These are phyloP conservation scores for Lithospermum erythrorhizon DNA, from an alignment of 257 asterid species.

Conservation along the genomic window DNA sequence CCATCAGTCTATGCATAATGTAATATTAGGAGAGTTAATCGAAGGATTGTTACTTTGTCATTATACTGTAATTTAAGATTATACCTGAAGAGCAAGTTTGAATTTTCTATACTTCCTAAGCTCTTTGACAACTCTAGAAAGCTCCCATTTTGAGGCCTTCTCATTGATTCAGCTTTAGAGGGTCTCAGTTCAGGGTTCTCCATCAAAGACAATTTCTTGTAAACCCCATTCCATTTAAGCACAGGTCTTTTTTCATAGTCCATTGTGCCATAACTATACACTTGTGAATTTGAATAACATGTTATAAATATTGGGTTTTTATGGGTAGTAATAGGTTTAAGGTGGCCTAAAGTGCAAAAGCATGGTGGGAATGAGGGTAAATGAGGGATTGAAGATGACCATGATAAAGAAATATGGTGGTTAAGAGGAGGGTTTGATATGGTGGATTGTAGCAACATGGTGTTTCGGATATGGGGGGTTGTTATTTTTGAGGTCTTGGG, in stretches of 20 bases:
- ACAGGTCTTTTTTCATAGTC: slow-evolving; percentile 52
- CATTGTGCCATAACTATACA: slow-evolving; percentile 44
- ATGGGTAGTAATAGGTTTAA: slow-evolving; percentile 21
- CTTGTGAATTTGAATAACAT: slow-evolving; percentile 32
- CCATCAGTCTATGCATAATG: too few species aligned
- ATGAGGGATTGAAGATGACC: slow-evolving; percentile 19
- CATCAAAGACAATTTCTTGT: slow-evolving; percentile 45
- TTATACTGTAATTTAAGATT: not conserved
- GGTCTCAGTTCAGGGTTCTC: slow-evolving; percentile 34
- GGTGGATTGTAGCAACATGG: slow-evolving; percentile 65
- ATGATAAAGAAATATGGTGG: slow-evolving; percentile 9
- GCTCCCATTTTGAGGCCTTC: slow-evolving; percentile 57
- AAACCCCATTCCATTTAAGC: slow-evolving; percentile 51
- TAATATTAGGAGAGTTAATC: too few species aligned
- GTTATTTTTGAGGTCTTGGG: too few species aligned
- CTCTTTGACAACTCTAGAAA: slow-evolving; percentile 63
- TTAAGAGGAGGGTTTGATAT: slow-evolving; percentile 23
- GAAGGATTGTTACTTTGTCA: too few species aligned
- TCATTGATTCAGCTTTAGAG: slow-evolving; percentile 50
- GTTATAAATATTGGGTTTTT: slow-evolving; percentile 18
- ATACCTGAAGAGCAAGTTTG: slow-evolving; percentile 75
- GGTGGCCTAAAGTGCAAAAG: slow-evolving; percentile 24
- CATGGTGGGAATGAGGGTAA: slow-evolving; percentile 45
- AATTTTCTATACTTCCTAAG: slow-evolving; percentile 69
- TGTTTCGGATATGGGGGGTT: too few species aligned